Evolutionary conservation across 148 eudicot species (phyloP), one percentile per base, ranked within the genome.

Genomic region (Arctostaphylos glauca): DNA sequence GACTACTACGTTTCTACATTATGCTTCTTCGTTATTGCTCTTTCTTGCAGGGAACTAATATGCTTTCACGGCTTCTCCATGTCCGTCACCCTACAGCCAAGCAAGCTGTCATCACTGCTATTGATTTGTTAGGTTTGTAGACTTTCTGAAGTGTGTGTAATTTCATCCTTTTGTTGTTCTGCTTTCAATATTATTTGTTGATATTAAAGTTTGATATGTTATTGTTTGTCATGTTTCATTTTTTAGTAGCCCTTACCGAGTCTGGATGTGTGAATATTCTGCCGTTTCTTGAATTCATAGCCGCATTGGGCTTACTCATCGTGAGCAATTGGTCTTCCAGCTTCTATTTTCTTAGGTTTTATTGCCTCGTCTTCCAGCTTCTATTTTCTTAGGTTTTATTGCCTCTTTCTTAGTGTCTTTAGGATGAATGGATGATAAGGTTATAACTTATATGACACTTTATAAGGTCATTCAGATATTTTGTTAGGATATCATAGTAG

Each of bases 51-150:
- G 99, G 99, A 70, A 94, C 98, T 5, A 93, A 96, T 89, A 90
- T 96, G 98, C 89, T 96, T 60, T 94, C 98, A 74, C 94, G 93
- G 79, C 99, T 96, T 88, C 95, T 96, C 76, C 88, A 94, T 86
- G 99, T 96, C 66, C 92, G 95, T 67, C 98, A 96, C 71, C 99
- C 99, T 66, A 90, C 88, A 62, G 99, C 99, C 70, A 96, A 93
- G 91, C 98, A 96, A 90, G 99, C 99, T 81, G 95, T 96, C 83
- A 96, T 96, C 67, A 93, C 98, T 77, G 98, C 98, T 52, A 96
- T 96, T 80, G 93, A 96, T 88, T 90, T 96, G 85, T 84, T 96
- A 82, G 99, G 98, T 96, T 86, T 85, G 98, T 91, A 71, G 71
- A 64, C 46, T 55, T 58, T 44, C 64, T 85, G 15, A 25, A 58